These are phyloP conservation scores for Salix suchowensis DNA, from an alignment of 345 rosid species.

Conservation along the genomic window DNA sequence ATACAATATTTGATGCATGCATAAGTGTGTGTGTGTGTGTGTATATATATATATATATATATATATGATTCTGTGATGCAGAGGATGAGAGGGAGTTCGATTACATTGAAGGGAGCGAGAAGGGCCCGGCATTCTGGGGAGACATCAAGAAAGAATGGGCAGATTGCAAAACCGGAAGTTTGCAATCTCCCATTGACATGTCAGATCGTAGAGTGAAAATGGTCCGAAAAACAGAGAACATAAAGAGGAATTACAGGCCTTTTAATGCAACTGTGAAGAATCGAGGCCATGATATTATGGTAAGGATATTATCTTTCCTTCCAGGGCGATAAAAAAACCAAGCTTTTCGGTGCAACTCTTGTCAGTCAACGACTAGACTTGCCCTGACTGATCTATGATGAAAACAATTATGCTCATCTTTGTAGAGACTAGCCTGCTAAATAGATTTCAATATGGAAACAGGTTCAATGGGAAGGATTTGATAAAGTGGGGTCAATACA, in stretches of 20 bases:
- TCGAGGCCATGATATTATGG: slow-evolving; percentile 57
- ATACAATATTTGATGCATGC: too few relatives aligned
- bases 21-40: too few relatives aligned
- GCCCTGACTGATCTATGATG: too few relatives aligned
- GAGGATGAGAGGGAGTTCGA: slow-evolving; percentile 60
- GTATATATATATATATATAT: too few relatives aligned
- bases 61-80: slow-evolving; percentile 12
- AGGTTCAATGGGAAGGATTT: slow-evolving; percentile 45
- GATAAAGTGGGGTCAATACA: slow-evolving; percentile 38
- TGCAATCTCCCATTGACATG: slow-evolving; percentile 27
- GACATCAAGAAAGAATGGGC: slow-evolving; percentile 20
- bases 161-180: slow-evolving; percentile 5
- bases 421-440: too few relatives aligned
- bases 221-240: slow-evolving; percentile 7
- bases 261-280: slow-evolving; percentile 39
- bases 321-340: too few relatives aligned
- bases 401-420: too few relatives aligned
- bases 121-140: slow-evolving; percentile 53
- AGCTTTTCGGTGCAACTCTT: too few relatives aligned
- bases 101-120: slow-evolving; percentile 36
- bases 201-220: slow-evolving; percentile 12
- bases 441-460: slow-evolving; percentile 5
- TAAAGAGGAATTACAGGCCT: slow-evolving; percentile 29
- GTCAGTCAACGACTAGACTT: too few relatives aligned
- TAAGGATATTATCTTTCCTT: slow-evolving; percentile 8